These are phyloP conservation scores for Sistotremastrum suecicum DNA, from an alignment of 768 basidiomycete genomes.

Conservation along the genomic window DNA sequence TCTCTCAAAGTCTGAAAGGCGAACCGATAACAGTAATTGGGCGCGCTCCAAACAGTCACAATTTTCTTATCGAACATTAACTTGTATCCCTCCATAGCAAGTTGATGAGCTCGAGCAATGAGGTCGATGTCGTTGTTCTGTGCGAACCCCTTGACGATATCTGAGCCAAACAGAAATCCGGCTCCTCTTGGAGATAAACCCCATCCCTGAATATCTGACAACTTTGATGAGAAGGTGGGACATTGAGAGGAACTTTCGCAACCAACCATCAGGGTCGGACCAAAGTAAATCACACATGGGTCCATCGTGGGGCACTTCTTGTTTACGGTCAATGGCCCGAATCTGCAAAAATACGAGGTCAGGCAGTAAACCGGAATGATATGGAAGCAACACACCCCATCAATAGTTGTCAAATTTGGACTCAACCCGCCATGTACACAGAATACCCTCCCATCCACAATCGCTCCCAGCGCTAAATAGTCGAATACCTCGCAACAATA, in stretches of 20 bases:
- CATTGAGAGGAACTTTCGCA: slow-evolving; percentile 1
- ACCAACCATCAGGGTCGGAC: slow-evolving; percentile 94
- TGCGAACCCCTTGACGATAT: slow-evolving; percentile 80
- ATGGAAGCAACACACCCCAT: slow-evolving; percentile 49
- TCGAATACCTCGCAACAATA: slow-evolving; percentile 99
- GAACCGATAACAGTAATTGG: slow-evolving; percentile 95
- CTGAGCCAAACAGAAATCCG: slow-evolving; percentile 87
- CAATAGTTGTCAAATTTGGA: slow-evolving; percentile 72
- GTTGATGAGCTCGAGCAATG: slow-evolving; percentile 93
- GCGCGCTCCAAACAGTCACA: slow-evolving; percentile 97
- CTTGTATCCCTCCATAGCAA: slow-evolving; percentile 96
- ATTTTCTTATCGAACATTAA: slow-evolving; percentile 92
- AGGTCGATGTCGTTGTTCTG: slow-evolving; percentile 89
- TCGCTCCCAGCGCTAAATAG: slow-evolving; percentile 84
- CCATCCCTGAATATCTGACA: slow-evolving; percentile 80
- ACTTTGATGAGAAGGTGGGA: slow-evolving; percentile 3
- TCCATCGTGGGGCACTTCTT: slow-evolving; percentile 97
- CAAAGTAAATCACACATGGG: slow-evolving; percentile 98
- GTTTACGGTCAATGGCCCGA: slow-evolving; percentile 86
- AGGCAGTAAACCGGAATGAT: background rate
- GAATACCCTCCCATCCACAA: slow-evolving; percentile 95
- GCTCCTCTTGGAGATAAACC: slow-evolving; percentile 96
- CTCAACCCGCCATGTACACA: slow-evolving; percentile 96
- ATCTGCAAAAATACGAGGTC: slow-evolving; percentile 34
- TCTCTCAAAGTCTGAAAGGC: slow-evolving; percentile 13